Conservation (phyloP, 768 basidiomycete genomes). For the Panellus pusillus region DNA sequence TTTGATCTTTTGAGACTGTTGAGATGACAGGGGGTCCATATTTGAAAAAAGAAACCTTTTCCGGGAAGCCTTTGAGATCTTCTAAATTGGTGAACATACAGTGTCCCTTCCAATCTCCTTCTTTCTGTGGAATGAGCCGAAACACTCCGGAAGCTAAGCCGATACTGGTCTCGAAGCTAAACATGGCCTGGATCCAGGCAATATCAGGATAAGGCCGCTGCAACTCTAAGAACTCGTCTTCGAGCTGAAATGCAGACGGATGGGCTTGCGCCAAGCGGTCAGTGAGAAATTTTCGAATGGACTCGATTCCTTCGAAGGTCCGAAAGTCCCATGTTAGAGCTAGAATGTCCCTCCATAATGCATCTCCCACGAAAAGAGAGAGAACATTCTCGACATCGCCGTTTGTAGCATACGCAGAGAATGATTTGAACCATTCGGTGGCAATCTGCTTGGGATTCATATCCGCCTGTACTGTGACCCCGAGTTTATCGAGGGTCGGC, state of each 20-base stretch:
- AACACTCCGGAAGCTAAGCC: conserved; percentile 54
- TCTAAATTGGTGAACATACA: conserved; percentile 60
- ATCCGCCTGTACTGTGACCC: conserved; percentile 22
- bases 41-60: conserved; percentile 28
- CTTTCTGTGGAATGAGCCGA: conserved; percentile 49
- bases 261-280: conserved; percentile 35
- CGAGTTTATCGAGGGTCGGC: conserved; percentile 31
- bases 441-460: conserved; percentile 29
- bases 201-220: conserved; percentile 49
- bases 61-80: conserved; percentile 51
- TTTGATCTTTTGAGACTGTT: too few species aligned
- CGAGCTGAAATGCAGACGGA: conserved; percentile 32
- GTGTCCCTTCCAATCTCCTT: conserved; percentile 58
- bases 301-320: conserved; percentile 38
- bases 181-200: conserved; percentile 55
- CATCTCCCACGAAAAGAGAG: conserved; percentile 27
- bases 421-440: conserved; percentile 30
- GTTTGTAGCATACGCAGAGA: conserved; percentile 16
- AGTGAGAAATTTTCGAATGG: conserved; percentile 39
- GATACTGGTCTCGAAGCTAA: conserved; percentile 54
- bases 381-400: conserved; percentile 19
- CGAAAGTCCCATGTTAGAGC: conserved; percentile 56
- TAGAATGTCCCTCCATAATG: conserved; percentile 52
- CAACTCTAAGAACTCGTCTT: conserved; percentile 32
- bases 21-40: too few species aligned